Evolutionary conservation across 108 stramenopile genomes (phyloP).

Genomic region (Poteriospumella lacustris): DNA sequence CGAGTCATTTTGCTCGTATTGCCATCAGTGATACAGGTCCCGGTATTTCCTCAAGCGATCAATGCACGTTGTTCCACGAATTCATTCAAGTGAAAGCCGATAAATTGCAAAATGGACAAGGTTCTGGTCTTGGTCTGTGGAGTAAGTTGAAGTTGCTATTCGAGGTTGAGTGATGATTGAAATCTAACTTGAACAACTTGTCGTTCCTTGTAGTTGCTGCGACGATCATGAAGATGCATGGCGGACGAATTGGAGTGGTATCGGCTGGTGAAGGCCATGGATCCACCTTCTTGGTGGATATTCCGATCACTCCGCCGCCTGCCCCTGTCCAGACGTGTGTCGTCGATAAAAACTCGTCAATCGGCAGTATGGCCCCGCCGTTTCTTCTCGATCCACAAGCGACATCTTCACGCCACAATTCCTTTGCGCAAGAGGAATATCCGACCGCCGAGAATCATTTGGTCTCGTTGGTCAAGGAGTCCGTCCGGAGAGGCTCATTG

Average conservation of each 20-base stretch:
- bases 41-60: conserved; percentile 4
- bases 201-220: too few species aligned
- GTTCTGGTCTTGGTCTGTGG: conserved; percentile 29
- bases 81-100: conserved; percentile 3
- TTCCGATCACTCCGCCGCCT: neutral
- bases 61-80: conserved; percentile 13
- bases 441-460: too few species aligned
- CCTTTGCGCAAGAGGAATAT: too few species aligned
- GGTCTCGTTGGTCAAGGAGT: too few species aligned
- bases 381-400: too few species aligned
- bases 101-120: conserved; percentile 19
- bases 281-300: neutral
- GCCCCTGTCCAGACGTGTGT: too few species aligned
- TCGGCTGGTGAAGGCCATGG: conserved; percentile 14
- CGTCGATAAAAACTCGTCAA: too few species aligned
- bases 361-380: too few species aligned
- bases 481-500: too few species aligned
- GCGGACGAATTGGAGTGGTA: neutral
- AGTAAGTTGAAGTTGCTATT: conserved; percentile 4
- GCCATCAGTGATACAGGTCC: neutral
- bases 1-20: too few species aligned
- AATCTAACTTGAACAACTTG: too few species aligned
- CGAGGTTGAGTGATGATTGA: neutral
- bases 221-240: conserved; percentile 15
- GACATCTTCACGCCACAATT: too few species aligned